These are phyloP conservation scores for Acanthochlamys bracteata DNA, from an alignment of 106 monocot species.

Conservation along the genomic window DNA sequence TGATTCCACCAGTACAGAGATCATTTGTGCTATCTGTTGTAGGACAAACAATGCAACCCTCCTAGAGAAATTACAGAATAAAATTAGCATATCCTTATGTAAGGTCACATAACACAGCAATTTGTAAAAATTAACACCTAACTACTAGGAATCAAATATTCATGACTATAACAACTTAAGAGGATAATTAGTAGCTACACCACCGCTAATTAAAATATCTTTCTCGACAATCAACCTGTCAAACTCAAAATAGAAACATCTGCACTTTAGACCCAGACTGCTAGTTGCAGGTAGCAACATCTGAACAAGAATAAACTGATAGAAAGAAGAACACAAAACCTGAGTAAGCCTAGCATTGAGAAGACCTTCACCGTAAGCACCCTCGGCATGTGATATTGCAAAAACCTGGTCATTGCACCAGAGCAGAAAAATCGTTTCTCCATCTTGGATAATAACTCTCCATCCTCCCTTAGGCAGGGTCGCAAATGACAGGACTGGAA, in stretches of 20 bases:
- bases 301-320: background rate
- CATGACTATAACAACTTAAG: background rate
- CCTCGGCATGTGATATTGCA: constrained; percentile 90
- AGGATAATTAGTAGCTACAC: too few relatives aligned
- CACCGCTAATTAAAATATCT: background rate
- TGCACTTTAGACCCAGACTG: background rate
- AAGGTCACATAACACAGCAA: too few relatives aligned
- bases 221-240: background rate
- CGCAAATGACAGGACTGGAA: constrained; percentile 75
- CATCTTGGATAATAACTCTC: constrained; percentile 81
- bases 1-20: constrained; percentile 74
- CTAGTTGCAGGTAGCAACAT: background rate
- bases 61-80: constrained; percentile 28
- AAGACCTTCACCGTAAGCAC: constrained; percentile 85
- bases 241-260: background rate
- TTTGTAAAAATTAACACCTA: background rate
- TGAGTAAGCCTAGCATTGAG: constrained; percentile 95
- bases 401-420: constrained; percentile 90
- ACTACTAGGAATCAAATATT: background rate
- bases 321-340: constrained; percentile 21
- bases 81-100: too few relatives aligned
- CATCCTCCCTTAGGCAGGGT: constrained; percentile 87
- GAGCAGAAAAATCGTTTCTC: constrained; percentile 70
- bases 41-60: constrained; percentile 96
- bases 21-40: constrained; percentile 97